Percentiles rank a stretch among this genome's conserved stretches.
Evolutionary conservation across 441 rosid genomes (phyloP).

Genomic region (Adansonia madagascariensis): DNA sequence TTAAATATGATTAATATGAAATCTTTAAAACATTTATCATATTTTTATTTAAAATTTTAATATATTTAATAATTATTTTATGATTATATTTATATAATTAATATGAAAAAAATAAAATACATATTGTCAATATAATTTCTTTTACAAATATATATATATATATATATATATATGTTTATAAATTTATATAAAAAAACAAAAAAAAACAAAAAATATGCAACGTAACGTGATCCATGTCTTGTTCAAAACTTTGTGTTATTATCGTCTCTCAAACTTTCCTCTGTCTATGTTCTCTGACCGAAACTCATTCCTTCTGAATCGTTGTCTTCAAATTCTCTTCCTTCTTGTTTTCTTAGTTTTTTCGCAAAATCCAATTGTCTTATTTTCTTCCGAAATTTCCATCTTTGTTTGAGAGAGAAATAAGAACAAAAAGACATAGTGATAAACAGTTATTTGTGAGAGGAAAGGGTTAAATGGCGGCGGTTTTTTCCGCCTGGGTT

Average conservation of each 20-base stretch:
- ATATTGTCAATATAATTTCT: background rate
- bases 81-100: too few relatives aligned
- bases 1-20: too few relatives aligned
- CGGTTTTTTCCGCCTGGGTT: constrained; percentile 34
- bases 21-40: too few relatives aligned
- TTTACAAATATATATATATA: background rate
- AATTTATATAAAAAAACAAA: background rate
- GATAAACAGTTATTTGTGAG: constrained; percentile 7
- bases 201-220: background rate
- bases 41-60: too few relatives aligned
- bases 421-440: background rate
- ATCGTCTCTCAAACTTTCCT: background rate
- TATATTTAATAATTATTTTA: too few relatives aligned
- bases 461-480: constrained; percentile 39
- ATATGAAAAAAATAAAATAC: too few relatives aligned
- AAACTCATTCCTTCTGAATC: background rate
- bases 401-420: background rate
- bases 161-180: background rate
- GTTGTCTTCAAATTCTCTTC: constrained; percentile 15
- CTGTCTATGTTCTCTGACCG: background rate
- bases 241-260: background rate
- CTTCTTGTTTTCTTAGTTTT: constrained; percentile 14
- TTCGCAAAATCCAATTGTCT: background rate
- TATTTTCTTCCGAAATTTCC: background rate
- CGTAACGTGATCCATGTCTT: constrained; percentile 17